Evolutionary conservation across 257 asterid genomes (phyloP).

Genomic region (Asclepias syriaca): DNA sequence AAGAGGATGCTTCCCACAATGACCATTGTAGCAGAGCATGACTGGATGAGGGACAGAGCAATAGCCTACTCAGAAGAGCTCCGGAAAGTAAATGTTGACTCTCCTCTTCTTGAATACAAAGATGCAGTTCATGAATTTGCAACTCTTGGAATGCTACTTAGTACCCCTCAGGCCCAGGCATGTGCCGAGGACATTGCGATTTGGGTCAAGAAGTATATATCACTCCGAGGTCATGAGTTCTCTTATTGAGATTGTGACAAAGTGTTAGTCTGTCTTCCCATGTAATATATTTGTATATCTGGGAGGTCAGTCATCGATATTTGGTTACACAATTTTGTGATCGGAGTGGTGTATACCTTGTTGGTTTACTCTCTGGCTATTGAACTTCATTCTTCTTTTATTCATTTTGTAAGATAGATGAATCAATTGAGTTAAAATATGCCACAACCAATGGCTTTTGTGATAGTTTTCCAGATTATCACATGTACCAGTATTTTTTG

Average conservation of each 20-base stretch:
- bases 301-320: background rate
- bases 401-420: conserved; percentile 40
- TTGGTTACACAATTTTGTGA: background rate
- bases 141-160: conserved; percentile 76
- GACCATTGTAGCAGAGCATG: conserved; percentile 84
- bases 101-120: conserved; percentile 84
- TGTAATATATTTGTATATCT: background rate
- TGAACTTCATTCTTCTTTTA: conserved; percentile 17
- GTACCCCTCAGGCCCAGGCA: conserved; percentile 84
- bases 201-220: conserved; percentile 87
- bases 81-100: conserved; percentile 78
- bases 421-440: conserved; percentile 12
- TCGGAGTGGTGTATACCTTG: conserved; percentile 1
- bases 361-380: conserved; percentile 7
- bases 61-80: conserved; percentile 93
- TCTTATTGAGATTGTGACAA: conserved; percentile 47
- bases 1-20: conserved; percentile 87
- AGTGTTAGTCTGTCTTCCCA: background rate
- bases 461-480: conserved; percentile 22
- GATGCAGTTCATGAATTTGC: conserved; percentile 93
- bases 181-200: conserved; percentile 87
- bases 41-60: conserved; percentile 92
- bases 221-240: conserved; percentile 88
- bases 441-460: conserved; percentile 14
- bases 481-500: conserved; percentile 1